Evolutionary conservation across 495 filamentous ascomycete species (phyloP).

Genomic region (Patellaria atrata): DNA sequence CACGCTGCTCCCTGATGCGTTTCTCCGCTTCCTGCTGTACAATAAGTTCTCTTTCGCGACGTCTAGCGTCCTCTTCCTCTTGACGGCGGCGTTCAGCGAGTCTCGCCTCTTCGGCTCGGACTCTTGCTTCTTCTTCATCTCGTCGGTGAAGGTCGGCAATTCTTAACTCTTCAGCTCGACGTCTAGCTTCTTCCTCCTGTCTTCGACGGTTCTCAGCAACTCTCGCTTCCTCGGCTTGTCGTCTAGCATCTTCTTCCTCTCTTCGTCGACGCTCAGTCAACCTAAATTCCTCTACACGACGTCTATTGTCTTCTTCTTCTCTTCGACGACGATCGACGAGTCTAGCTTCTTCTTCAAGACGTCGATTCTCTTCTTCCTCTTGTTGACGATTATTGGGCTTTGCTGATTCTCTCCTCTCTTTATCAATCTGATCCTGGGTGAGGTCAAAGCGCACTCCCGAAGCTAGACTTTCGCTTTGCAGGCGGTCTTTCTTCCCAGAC

Average conservation of each 20-base stretch:
- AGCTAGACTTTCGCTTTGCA: constrained; percentile 14
- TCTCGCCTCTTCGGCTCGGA: constrained; percentile 8
- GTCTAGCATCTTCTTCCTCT: constrained; percentile 12
- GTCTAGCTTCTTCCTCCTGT: constrained; percentile 5
- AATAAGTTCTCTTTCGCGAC: constrained; percentile 10
- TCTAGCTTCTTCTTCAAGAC: constrained; percentile 19
- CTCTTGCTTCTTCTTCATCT: constrained; percentile 10
- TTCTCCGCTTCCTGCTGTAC: constrained; percentile 7
- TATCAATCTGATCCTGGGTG: constrained; percentile 22
- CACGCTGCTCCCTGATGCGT: constrained; percentile 3
- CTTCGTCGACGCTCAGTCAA: too few relatives aligned
- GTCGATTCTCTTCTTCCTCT: constrained; percentile 6
- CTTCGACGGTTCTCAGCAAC: constrained; percentile 3
- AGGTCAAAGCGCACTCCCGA: constrained; percentile 24
- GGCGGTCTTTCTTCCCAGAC: constrained; percentile 2
- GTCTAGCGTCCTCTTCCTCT: constrained; percentile 9
- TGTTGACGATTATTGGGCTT: background rate
- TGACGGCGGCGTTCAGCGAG: constrained; percentile 8
- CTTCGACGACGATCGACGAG: constrained; percentile 8
- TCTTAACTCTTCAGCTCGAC: constrained; percentile 7
- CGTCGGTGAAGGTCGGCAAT: constrained; percentile 7
- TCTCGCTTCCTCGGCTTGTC: background rate
- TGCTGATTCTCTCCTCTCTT: constrained; percentile 5
- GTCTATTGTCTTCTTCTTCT: constrained; percentile 4
- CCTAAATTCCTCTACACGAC: too few relatives aligned